Conservation (phyloP, 1,139 yeast genomes). For the Pichia sp. region DNA sequence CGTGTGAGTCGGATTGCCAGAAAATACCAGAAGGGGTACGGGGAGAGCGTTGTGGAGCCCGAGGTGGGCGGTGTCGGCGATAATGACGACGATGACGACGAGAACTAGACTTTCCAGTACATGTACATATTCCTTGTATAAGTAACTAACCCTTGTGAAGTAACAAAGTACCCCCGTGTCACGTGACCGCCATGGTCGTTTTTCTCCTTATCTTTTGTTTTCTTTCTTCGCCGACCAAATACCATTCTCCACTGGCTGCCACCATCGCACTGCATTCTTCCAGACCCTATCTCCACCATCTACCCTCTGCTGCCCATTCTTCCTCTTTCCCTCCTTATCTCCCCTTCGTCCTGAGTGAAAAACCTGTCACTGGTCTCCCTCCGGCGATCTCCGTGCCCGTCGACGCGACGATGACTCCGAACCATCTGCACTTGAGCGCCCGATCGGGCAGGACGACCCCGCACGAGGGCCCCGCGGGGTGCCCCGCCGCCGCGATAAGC, state of each 20-base stretch:
- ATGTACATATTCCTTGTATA: too few species aligned
- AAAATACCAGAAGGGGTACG: constrained; percentile 50
- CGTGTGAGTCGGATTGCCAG: constrained; percentile 70
- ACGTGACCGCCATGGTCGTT: not conserved
- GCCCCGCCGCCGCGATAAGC: not conserved
- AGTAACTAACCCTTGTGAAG: not conserved
- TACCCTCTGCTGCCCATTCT: not conserved
- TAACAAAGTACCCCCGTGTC: not conserved
- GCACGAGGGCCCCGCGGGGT: not conserved
- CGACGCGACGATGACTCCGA: not conserved
- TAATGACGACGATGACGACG: constrained; percentile 49
- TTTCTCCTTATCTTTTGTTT: too few species aligned
- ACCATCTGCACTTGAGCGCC: not conserved
- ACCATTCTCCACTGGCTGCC: not conserved
- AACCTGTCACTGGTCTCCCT: too few species aligned
- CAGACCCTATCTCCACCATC: too few species aligned
- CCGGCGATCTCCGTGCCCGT: not conserved
- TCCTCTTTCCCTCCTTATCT: not conserved
- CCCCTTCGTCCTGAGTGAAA: not conserved
- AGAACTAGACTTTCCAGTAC: constrained; percentile 7
- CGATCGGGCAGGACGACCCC: not conserved
- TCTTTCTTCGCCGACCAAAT: too few species aligned
- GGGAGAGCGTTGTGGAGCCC: constrained; percentile 56
- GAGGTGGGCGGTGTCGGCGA: constrained; percentile 59
- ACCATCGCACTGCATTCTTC: not conserved